Evolutionary conservation across 2,329 filamentous ascomycete species (phyloP).

Genomic region (Aspergillus ochraceoroseus): DNA sequence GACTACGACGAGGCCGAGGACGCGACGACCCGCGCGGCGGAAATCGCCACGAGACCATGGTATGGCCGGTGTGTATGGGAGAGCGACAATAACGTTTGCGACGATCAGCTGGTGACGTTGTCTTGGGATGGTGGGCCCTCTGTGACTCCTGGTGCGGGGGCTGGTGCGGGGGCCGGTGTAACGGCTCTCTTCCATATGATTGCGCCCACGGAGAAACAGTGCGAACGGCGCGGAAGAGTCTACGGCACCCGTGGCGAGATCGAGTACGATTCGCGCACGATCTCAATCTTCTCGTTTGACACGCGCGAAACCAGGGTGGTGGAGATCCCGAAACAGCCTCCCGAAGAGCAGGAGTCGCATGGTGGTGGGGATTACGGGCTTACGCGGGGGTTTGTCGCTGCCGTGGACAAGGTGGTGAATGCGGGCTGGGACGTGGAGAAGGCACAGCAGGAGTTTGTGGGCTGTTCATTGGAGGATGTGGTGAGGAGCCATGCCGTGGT

Average conservation of each 20-base stretch:
- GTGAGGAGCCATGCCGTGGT: conserved; percentile 88
- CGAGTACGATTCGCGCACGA: conserved; percentile 72
- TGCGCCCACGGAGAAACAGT: conserved; percentile 80
- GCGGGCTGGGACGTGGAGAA: conserved; percentile 59
- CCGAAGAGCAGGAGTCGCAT: conserved; percentile 54
- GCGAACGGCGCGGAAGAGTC: conserved; percentile 75
- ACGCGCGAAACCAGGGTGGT: conserved; percentile 51
- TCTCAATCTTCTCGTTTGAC: conserved; percentile 69
- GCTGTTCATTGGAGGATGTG: conserved; percentile 78
- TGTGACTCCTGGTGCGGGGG: too few species aligned
- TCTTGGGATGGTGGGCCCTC: conserved; percentile 64
- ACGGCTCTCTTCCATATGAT: conserved; percentile 92
- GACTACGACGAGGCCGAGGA: conserved; percentile 53
- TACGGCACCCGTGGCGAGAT: conserved; percentile 87
- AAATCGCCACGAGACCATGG: conserved; percentile 57
- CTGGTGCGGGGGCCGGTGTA: too few species aligned
- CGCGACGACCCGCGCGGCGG: conserved; percentile 49
- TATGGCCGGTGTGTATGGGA: conserved; percentile 96
- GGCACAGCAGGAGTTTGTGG: conserved; percentile 71
- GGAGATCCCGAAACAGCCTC: conserved; percentile 57
- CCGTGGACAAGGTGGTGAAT: conserved; percentile 73
- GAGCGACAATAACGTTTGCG: conserved; percentile 84
- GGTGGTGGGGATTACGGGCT: conserved; percentile 78
- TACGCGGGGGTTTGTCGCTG: conserved; percentile 73
- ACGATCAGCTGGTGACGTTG: conserved; percentile 86